Evolutionary conservation across 768 basidiomycete species (phyloP).

Genomic region (Termitomyces sp.): DNA sequence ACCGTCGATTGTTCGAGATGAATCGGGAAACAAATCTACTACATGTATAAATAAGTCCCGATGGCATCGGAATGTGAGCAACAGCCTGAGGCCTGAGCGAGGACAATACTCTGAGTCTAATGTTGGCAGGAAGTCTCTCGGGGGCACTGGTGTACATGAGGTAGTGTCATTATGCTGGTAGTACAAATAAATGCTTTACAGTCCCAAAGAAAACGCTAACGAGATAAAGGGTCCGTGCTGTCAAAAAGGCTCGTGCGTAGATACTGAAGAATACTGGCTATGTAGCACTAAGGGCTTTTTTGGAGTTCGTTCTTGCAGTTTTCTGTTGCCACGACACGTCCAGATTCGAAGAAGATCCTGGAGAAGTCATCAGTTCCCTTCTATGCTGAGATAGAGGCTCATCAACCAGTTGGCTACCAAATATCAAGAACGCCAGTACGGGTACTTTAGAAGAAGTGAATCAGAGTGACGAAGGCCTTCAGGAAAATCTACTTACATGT

Average conservation of each 20-base stretch:
- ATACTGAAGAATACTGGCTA: conserved; percentile 10
- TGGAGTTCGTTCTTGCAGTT: not conserved
- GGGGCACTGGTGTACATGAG: no score
- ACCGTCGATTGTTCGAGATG: no score
- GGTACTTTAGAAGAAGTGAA: conserved; percentile 20
- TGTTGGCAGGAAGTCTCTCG: no score
- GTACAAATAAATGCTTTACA: not conserved
- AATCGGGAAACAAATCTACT: no score
- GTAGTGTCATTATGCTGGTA: not conserved
- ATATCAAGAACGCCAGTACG: conserved; percentile 22
- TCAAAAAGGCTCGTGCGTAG: conserved; percentile 3
- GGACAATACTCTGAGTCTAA: no score
- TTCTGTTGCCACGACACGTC: conserved; percentile 9
- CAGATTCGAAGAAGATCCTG: conserved; percentile 16
- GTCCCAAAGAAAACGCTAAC: not conserved
- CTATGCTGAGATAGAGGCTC: not conserved
- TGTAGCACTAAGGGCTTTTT: conserved; percentile 9
- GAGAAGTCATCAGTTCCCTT: not conserved
- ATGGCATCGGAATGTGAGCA: not conserved
- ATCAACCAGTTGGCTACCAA: conserved; percentile 25
- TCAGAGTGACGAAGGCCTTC: not conserved
- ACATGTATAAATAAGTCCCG: no score
- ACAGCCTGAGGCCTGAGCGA: no score
- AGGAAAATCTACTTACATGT: conserved; percentile 16
- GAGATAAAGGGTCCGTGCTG: not conserved